Conservation (phyloP, 2,329 filamentous ascomycete genomes). For the Dothistroma septosporum region DNA sequence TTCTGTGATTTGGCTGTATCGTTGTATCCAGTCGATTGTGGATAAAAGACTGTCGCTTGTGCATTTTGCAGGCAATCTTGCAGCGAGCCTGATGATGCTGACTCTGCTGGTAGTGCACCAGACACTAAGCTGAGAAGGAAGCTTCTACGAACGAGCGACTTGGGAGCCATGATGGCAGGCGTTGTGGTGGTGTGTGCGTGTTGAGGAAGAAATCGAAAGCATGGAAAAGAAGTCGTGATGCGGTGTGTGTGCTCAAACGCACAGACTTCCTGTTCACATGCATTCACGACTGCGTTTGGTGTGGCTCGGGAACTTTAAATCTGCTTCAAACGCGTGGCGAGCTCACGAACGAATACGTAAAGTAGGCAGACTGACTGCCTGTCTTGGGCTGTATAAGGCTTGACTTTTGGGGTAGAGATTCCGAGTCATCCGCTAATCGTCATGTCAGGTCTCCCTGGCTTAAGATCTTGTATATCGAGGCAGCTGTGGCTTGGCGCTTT, state of each 20-base stretch:
- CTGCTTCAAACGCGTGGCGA: not conserved
- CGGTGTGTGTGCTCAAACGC: not conserved
- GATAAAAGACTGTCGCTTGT: not conserved
- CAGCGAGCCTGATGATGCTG: not conserved
- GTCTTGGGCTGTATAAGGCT: not conserved
- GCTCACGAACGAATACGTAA: not conserved
- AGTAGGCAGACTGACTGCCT: not conserved
- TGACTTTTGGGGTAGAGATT: not conserved
- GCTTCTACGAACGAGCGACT: not conserved
- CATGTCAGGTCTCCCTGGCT: not conserved
- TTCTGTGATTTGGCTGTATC: slow-evolving; percentile 13
- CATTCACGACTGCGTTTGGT: not conserved
- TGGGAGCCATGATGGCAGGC: not conserved
- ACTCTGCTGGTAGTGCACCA: not conserved
- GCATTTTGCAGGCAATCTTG: not conserved
- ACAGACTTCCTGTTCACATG: not conserved
- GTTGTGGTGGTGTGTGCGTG: not conserved
- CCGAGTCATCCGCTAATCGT: not conserved
- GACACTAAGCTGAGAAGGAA: not conserved
- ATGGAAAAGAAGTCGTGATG: not conserved
- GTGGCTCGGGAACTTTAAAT: not conserved
- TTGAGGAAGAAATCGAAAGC: not conserved
- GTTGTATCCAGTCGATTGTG: slow-evolving; percentile 2
- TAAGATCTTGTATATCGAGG: not conserved
- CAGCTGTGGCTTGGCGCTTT: not conserved